phyloP scores from a whole-genome alignment of 2,329 filamentous ascomycete species.

The Apiospora malaysiana region DNA sequence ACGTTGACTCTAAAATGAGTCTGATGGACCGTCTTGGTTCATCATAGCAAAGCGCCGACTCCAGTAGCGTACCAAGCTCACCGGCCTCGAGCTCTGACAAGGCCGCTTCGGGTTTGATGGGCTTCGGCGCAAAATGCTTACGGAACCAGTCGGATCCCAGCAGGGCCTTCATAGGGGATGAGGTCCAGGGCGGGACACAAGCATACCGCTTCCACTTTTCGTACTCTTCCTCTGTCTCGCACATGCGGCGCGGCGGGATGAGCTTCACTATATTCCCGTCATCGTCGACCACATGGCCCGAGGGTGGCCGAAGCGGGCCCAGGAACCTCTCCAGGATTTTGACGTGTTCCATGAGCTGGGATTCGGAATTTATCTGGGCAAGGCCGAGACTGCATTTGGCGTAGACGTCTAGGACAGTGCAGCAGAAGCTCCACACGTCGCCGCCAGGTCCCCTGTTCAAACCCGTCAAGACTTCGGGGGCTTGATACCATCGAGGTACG shows the following conservation, averaged over 20 bases:
- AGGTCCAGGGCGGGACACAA: neutral
- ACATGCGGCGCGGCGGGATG: neutral
- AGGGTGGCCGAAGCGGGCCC: neutral
- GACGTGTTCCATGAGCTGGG: neutral
- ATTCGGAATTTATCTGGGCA: neutral
- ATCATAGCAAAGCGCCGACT: neutral
- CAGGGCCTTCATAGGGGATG: neutral
- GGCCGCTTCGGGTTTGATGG: neutral
- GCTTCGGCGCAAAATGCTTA: neutral
- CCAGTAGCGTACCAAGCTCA: neutral
- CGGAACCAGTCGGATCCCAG: neutral
- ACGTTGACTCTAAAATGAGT: neutral
- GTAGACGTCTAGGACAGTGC: neutral
- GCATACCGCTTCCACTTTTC: neutral
- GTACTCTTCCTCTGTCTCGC: neutral
- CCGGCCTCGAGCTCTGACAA: neutral
- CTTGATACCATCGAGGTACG: neutral
- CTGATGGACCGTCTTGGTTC: neutral
- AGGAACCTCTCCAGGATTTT: neutral
- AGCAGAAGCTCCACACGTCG: slow-evolving; percentile 2
- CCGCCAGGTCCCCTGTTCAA: neutral
- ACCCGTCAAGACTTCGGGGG: neutral
- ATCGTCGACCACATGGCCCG: neutral
- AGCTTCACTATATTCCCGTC: neutral
- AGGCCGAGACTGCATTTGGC: neutral